Evolutionary conservation across 257 asterid species (phyloP), one percentile per base, ranked within the genome.

Genomic region (Sherardia arvensis): DNA sequence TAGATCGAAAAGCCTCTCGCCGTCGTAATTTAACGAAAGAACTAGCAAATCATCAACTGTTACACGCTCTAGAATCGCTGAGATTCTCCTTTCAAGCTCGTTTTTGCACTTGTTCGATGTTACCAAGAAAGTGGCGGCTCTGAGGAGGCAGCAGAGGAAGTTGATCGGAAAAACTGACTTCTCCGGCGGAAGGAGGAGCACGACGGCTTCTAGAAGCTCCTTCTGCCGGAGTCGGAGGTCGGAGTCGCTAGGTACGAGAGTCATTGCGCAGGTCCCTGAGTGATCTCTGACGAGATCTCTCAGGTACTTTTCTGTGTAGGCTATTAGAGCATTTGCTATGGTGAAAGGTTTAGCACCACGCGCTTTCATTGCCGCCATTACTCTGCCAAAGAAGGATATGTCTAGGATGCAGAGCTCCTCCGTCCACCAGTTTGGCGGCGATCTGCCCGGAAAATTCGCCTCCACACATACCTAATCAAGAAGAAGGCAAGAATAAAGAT

Each of bases 341-440:
- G 96, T 90, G 7, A 87, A 80, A 18, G 92, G 82, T 53, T 87
- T 93, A 4, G 96, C 94, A 4, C 96, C 95, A 59, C 96, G 68
- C 2, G 77, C 12, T 47, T 83, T 85, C 95, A 93, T 90, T 17
- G 94, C 48, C 1, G 76, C 36, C 0, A 90, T 73, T 17, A 90
- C 80, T 62, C 78, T 84, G 20, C 78, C 81, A 15, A 93, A 93
- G 83, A 85, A 87, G n/a, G 18, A 28, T 53, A 83, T 71, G 69
- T 76, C 94, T 33, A 93, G 48, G 74, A 93, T 87, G 3, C 92
- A 78, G 5, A 93, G 80, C 90, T 92, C 99, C 57, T 92, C 97
- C 7, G 99, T 89, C 99, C 99, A 92, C 99, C 97, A 92, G 59
- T 92, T 92, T 14, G 95, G 89, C 14, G 96, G 97, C 54, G 97